Percentiles rank a stretch among this genome's conserved stretches.
Conservation (phyloP, 2,329 filamentous ascomycete species). For the Aspergillus piperis region DNA sequence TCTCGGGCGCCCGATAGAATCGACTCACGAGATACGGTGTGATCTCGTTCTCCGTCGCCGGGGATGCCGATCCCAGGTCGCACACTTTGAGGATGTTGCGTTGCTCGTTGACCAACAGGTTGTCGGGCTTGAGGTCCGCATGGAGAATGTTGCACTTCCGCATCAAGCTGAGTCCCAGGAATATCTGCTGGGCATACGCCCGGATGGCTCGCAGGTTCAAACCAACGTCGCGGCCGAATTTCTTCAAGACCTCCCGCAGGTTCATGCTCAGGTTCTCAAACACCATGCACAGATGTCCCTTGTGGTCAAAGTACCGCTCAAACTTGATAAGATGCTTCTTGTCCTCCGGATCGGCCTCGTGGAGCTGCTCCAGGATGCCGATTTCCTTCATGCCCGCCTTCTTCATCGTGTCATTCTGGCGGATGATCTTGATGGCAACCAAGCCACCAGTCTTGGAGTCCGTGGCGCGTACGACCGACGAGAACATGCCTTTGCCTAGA, state of each 20-base stretch:
- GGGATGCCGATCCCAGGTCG: slow-evolving; percentile 93
- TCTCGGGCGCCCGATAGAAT: slow-evolving; percentile 95
- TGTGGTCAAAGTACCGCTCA: slow-evolving; percentile 86
- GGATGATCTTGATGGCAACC: slow-evolving; percentile 98
- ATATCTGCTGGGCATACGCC: slow-evolving; percentile 91
- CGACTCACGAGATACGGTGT: slow-evolving; percentile 95
- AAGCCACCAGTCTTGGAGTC: slow-evolving; percentile 72
- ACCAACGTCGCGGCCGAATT: slow-evolving; percentile 91
- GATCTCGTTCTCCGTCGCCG: slow-evolving; percentile 85
- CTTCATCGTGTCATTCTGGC: slow-evolving; percentile 87
- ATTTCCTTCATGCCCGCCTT: slow-evolving; percentile 96
- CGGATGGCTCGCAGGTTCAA: slow-evolving; percentile 86
- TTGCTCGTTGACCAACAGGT: slow-evolving; percentile 85
- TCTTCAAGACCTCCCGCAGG: slow-evolving; percentile 88
- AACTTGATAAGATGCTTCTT: slow-evolving; percentile 91
- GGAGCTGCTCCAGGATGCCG: slow-evolving; percentile 84
- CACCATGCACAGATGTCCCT: slow-evolving; percentile 91
- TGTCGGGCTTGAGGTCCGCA: slow-evolving; percentile 96
- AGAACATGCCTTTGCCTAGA: slow-evolving; percentile 93
- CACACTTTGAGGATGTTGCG: slow-evolving; percentile 89
- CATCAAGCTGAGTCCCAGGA: slow-evolving; percentile 82
- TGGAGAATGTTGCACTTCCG: slow-evolving; percentile 92
- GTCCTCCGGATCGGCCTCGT: slow-evolving; percentile 79
- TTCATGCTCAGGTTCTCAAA: slow-evolving; percentile 95
- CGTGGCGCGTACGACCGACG: slow-evolving; percentile 85